Evolutionary conservation across 495 filamentous ascomycete genomes (phyloP).

Genomic region (Viridothelium virens): DNA sequence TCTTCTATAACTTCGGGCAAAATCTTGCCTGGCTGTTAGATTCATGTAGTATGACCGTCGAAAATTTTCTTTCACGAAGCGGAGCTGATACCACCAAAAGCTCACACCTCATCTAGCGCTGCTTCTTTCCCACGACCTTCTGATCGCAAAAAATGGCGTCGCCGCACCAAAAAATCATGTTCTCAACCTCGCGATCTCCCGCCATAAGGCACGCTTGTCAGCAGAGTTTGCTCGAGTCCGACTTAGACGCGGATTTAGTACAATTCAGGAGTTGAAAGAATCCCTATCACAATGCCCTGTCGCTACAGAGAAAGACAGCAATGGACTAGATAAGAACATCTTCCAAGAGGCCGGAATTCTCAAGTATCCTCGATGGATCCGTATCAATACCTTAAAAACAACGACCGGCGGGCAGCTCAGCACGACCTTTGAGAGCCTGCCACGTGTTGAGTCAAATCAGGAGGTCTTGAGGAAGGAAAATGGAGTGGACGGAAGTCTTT

Average conservation of each 20-base stretch:
- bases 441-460: slow-evolving; percentile 43
- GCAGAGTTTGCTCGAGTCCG: slow-evolving; percentile 77
- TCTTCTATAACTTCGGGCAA: too few relatives aligned
- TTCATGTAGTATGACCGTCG: too few relatives aligned
- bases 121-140: slow-evolving; percentile 76
- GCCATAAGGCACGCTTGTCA: slow-evolving; percentile 70
- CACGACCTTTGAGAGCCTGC: slow-evolving; percentile 57
- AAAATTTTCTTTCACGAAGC: not conserved
- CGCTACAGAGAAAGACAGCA: not conserved
- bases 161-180: slow-evolving; percentile 69
- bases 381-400: slow-evolving; percentile 72
- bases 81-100: slow-evolving; percentile 48
- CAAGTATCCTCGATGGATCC: slow-evolving; percentile 72
- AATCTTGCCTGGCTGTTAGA: too few relatives aligned
- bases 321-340: not conserved
- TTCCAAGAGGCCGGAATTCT: not conserved
- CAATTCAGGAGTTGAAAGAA: slow-evolving; percentile 54
- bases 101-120: slow-evolving; percentile 72
- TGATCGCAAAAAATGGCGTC: slow-evolving; percentile 73
- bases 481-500: slow-evolving; percentile 35
- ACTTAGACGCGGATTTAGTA: slow-evolving; percentile 58
- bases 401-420: slow-evolving; percentile 59
- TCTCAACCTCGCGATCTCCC: slow-evolving; percentile 61
- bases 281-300: slow-evolving; percentile 41
- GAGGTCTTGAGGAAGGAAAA: slow-evolving; percentile 31